Conservation (phyloP, 371 early-diverging fungal species). For the Dichotomocladium elegans region DNA sequence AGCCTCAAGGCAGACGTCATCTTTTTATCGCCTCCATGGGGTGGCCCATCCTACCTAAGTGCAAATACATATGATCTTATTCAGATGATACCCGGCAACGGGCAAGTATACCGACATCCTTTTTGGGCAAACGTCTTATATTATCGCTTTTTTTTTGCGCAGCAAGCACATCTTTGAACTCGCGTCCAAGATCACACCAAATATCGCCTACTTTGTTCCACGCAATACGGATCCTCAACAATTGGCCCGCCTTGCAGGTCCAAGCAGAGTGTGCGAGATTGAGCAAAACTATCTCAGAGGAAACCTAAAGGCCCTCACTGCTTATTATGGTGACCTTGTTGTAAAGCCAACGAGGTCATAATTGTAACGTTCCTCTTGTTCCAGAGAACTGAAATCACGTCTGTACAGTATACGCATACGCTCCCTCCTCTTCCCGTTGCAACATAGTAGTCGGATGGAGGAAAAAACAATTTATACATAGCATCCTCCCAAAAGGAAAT, state of each 20-base stretch:
- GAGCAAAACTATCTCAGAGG: conserved; percentile 65
- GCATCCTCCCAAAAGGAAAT: too few relatives aligned
- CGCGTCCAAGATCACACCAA: conserved; percentile 64
- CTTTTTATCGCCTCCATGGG: conserved; percentile 96
- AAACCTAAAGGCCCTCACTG: conserved; percentile 61
- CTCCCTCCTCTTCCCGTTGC: too few relatives aligned
- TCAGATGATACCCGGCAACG: conserved; percentile 71
- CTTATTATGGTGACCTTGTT: conserved; percentile 74
- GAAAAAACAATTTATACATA: too few relatives aligned
- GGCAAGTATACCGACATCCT: conserved; percentile 42
- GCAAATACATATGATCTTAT: conserved; percentile 61
- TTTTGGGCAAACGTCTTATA: too few relatives aligned
- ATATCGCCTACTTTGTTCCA: conserved; percentile 85
- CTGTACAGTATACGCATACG: too few relatives aligned
- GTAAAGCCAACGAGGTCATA: too few relatives aligned
- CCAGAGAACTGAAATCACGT: too few relatives aligned
- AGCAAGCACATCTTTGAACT: conserved; percentile 58
- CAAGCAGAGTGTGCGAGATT: conserved; percentile 60
- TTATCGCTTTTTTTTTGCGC: not conserved
- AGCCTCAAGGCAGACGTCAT: conserved; percentile 77
- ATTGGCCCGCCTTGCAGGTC: conserved; percentile 46
- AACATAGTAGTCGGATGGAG: too few relatives aligned
- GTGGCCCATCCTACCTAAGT: conserved; percentile 57
- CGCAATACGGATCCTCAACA: conserved; percentile 69
- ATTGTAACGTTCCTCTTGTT: too few relatives aligned